Evolutionary conservation across 2,329 filamentous ascomycete genomes (phyloP), one percentile per base, ranked within the genome.

Genomic region (Ploettnerulaceae sp.): DNA sequence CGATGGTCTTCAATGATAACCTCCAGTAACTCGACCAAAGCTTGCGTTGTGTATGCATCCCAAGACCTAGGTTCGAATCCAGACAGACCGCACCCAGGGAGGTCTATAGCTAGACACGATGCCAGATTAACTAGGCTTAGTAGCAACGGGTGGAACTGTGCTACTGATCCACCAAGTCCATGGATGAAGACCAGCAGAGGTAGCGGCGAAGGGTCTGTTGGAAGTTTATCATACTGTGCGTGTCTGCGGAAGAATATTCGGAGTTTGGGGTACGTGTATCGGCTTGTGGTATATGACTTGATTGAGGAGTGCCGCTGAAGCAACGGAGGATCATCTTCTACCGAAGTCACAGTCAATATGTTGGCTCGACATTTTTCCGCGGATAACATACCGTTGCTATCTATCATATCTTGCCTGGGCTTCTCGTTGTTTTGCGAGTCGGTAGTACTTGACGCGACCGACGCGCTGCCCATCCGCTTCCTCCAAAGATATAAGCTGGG

Each of bases 121-220:
- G 86, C 89, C 38, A 89, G 72, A 61, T 94, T 89, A 40, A 86
- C 79, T 37, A 98, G 73, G 64, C 87, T 93, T 15, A 81, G 84
- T 12, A 97, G 69, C 4, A 97, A 70, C 22, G 86, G 80, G 45
- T 87, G 77, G 62, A 96, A 97, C 62, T 97, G 93, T 8, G 89
- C 84, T 18, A 89, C 77, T 0, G 88, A 95, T 38, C 93, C 93
- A n/a, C 91, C 93, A 7, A 97, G 75, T 1, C 93, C 93, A 61
- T 97, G 93, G 47, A 97, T 74, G 62, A 94, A 95, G 33, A 97
- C 89, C 3, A 97, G 70, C 7, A 98, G 70, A 1, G 93, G 93
- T 8, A 96, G 69, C 0, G 86, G 82, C 0, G 77, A 75, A 1
- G 88, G 86, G 51, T 81, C 74, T 32, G 72, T 76, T 2, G 88